Evolutionary conservation across 2,329 filamentous ascomycete genomes (phyloP).

Genomic region (Claviceps purpurea): DNA sequence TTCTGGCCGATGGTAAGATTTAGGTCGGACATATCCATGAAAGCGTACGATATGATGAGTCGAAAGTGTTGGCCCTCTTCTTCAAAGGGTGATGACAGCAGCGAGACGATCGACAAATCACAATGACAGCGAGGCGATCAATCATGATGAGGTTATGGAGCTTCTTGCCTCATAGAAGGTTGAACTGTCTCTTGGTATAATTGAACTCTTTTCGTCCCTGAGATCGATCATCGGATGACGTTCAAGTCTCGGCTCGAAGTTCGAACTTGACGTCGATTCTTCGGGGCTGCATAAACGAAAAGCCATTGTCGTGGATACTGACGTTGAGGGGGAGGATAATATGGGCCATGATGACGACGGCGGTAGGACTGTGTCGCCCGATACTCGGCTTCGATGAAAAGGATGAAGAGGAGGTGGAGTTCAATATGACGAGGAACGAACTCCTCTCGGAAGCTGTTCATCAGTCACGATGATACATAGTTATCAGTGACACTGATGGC

Average conservation of each 20-base stretch:
- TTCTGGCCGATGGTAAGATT: constrained; percentile 20
- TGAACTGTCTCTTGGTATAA: neutral
- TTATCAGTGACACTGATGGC: too few species aligned
- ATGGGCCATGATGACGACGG: constrained; percentile 15
- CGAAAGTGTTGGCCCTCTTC: neutral
- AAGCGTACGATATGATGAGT: constrained; percentile 9
- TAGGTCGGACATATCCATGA: constrained; percentile 9
- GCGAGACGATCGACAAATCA: constrained; percentile 21
- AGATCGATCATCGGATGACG: constrained; percentile 1
- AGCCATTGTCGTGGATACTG: constrained; percentile 15
- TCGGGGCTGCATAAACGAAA: constrained; percentile 14
- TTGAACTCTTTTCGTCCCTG: constrained; percentile 2
- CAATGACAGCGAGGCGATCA: neutral
- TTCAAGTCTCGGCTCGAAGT: constrained; percentile 2
- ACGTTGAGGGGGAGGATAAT: constrained; percentile 6
- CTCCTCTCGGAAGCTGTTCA: neutral
- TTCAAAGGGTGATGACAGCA: neutral
- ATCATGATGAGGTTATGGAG: too few species aligned
- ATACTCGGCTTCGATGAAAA: constrained; percentile 2
- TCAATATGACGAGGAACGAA: neutral
- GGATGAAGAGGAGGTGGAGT: neutral
- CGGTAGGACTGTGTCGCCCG: neutral
- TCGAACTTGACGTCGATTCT: neutral
- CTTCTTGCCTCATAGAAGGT: constrained; percentile 8
- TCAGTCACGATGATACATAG: constrained; percentile 3